Evolutionary conservation across 495 filamentous ascomycete genomes (phyloP), one percentile per base, ranked within the genome.

Genomic region (Hypoxylon perforatum): DNA sequence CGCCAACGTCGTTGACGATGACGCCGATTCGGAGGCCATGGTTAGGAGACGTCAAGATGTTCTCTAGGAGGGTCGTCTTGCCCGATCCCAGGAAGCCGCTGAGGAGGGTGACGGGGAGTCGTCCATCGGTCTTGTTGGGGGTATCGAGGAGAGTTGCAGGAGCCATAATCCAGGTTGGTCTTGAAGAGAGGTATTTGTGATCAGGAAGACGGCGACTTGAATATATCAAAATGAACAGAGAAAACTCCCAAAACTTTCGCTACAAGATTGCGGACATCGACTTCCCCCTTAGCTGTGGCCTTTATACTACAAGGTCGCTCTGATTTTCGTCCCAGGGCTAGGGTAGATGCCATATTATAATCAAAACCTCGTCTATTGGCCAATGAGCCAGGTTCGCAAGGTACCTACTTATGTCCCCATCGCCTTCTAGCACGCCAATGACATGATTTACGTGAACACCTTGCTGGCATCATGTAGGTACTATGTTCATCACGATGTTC

Each of bases 1-100:
- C 74, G 61, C 82, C 84, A 71, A 87, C 84, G 48, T 87, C 85
- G 69, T 87, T 87, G 47, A 87, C 85, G 52, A 86, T 85, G 17
- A 86, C 83, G 5, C 82, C 85, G 41, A 87, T 83, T 2, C 78
- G 70, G 19, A 85, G 70, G 5, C 84, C 83, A 72, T 87, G 85
- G n/a, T 84, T 75, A 0, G 71, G 75, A 50, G 78, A 77, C 48
- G 68, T 73, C 7, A 87, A 77, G 11, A 86, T 85, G 41, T 85
- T 80, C 66, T 85, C 79, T 4, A 87, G 78, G 11, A 87, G 81
- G 0, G 85, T 87, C 0, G 85, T 86, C 65, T 87, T 87, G 1
- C 85, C 85, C 44, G 56, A 84, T 76, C 85, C 85, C 15, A 66
- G 38, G 50, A 75, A 75, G 3, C 70, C 71, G 36, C 71, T 73